Evolutionary conservation across 179 eudicot genomes (phyloP), one percentile per base, ranked within the genome.

Genomic region (Drosera spatulata): DNA sequence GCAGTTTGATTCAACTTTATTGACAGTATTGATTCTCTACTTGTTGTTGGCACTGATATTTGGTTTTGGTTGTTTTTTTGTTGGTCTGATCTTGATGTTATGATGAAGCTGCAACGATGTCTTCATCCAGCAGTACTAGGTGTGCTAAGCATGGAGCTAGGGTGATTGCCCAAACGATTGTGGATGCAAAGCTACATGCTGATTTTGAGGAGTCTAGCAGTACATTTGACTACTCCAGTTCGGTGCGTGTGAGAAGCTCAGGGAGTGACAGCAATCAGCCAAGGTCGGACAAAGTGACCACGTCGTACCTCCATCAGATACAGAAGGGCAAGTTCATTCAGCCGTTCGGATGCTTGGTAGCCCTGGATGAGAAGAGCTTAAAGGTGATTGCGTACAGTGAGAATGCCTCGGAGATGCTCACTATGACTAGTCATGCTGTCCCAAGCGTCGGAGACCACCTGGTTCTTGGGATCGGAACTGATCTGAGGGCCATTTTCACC

Each of bases 371-470:
- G 41, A 84, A 86, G 69, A 84, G 93, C 42, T 79, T 82, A 66
- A 75, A 64, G 65, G 86, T 93, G 4, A 78, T 93, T 49, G 99
- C 96, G 39, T 93, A 76, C 67, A 86, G 91, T 69, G 95, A 84
- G 56, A 93, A 93, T 60, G 93, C 99, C 39, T 84, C 96, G n/a
- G 99, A 93, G 41, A 84, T 93, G 99, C 82, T 93, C 40, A 89
- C 99, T 7, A 86, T 81, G 96, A 83, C 82, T 41, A 86, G 75
- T 53, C 96, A 93, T 15, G 85, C 96, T 13, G 99, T 93, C 50
- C 96, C 99, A 7, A 89, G 86, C 65, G 89, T 93, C 2, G 95
- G 93, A 7, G 99, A 89, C 14, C 74, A 74, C 45, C 93, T 96
- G 0, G 78, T 63, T 61, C 78, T 93, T 2, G 90, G 85, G 61